A percentile compares a stretch with the other conserved stretches of the same genome.
Conservation (phyloP, 257 asterid species). For the Solanum boliviense region DNA sequence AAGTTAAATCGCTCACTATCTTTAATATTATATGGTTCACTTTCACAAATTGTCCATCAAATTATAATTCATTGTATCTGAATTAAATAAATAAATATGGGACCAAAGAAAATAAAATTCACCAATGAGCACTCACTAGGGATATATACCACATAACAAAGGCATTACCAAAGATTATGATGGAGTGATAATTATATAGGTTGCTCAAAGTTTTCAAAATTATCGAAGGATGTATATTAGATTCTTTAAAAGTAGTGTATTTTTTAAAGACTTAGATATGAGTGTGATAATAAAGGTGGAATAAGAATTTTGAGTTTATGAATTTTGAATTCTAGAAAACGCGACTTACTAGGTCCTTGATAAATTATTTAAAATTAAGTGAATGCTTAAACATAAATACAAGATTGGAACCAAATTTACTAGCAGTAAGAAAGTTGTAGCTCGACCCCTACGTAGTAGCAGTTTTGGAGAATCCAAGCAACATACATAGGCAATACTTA, state of each 20-base stretch:
- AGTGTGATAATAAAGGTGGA: background rate
- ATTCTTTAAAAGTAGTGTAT: background rate
- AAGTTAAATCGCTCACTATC: background rate
- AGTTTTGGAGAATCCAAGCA: background rate
- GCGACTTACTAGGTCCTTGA: background rate
- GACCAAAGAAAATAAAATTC: background rate
- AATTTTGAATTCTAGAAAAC: background rate
- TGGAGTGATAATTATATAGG: background rate
- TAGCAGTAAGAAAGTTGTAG: background rate
- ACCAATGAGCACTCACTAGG: background rate
- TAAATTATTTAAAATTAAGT: background rate
- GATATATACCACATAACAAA: background rate
- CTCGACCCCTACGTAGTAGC: background rate
- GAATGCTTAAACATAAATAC: background rate
- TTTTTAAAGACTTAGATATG: background rate
- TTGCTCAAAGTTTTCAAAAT: background rate
- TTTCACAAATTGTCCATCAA: background rate
- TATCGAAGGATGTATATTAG: background rate
- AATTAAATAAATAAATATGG: background rate
- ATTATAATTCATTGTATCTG: background rate
- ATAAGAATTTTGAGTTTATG: background rate
- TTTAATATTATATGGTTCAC: background rate
- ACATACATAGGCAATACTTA: background rate
- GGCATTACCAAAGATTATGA: background rate
- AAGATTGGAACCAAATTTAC: background rate